Evolutionary conservation across 2,329 filamentous ascomycete genomes (phyloP).

Genomic region (Paecilomyces dactylethromorphus): DNA sequence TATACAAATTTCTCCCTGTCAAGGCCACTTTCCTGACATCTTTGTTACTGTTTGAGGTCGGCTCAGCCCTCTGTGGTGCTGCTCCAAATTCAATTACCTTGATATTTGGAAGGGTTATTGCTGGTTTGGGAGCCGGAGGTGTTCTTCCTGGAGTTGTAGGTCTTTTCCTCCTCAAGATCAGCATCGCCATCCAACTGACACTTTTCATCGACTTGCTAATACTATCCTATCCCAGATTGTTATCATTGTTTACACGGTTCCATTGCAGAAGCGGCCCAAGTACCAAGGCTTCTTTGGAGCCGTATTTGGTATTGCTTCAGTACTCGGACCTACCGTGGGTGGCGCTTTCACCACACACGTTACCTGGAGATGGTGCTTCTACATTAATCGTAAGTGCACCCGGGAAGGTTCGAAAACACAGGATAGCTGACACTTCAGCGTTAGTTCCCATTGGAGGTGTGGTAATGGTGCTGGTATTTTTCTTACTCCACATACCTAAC

Average conservation of each 20-base stretch:
- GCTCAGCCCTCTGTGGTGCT: constrained; percentile 32
- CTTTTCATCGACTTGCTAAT: too few species aligned
- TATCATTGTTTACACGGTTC: constrained; percentile 7
- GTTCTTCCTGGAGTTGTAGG: constrained; percentile 33
- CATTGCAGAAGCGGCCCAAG: not conserved
- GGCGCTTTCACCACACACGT: constrained; percentile 36
- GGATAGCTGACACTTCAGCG: too few species aligned
- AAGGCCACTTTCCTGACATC: constrained; percentile 38
- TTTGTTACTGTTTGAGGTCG: constrained; percentile 37
- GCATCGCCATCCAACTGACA: too few species aligned
- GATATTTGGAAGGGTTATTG: constrained; percentile 37
- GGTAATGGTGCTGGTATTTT: constrained; percentile 7
- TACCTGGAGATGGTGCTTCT: not conserved
- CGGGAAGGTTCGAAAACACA: too few species aligned
- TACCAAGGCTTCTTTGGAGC: too few species aligned
- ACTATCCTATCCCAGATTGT: too few species aligned
- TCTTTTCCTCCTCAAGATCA: too few species aligned
- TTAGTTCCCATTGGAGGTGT: constrained; percentile 7
- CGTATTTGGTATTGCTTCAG: too few species aligned
- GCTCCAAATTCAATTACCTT: constrained; percentile 31
- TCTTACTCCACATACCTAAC: constrained; percentile 6
- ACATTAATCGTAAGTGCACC: too few species aligned
- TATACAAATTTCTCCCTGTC: constrained; percentile 37
- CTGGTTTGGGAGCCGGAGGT: constrained; percentile 32
- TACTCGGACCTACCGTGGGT: constrained; percentile 26